Evolutionary conservation across 2,329 filamentous ascomycete genomes (phyloP).

Genomic region (Penicillium rolfsii): DNA sequence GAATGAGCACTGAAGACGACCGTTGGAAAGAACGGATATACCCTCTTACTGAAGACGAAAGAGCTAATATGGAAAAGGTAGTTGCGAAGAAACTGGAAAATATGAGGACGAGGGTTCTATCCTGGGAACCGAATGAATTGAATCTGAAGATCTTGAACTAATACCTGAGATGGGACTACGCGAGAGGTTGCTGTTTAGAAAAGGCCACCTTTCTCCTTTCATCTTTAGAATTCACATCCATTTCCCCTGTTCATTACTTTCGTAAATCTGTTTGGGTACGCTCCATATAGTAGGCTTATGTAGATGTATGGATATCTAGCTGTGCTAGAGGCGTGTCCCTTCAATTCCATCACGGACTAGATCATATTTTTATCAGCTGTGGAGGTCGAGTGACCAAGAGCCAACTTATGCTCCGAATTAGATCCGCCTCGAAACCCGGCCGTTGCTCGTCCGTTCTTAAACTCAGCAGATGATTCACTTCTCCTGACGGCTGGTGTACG

Average conservation of each 20-base stretch:
- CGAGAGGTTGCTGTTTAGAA: neutral
- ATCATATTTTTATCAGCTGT: no score
- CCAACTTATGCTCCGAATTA: no score
- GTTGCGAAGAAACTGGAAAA: slow-evolving; percentile 7
- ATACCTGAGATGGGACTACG: neutral
- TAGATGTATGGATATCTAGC: no score
- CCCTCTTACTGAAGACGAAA: slow-evolving; percentile 9
- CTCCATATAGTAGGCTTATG: no score
- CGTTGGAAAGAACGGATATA: slow-evolving; percentile 10
- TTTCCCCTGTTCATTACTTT: no score
- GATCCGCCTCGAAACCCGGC: slow-evolving; percentile 19
- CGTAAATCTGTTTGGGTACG: no score
- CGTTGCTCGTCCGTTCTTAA: slow-evolving; percentile 18
- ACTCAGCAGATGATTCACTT: slow-evolving; percentile 17
- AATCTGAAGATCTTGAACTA: slow-evolving; percentile 3
- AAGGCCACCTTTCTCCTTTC: no score
- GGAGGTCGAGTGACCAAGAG: no score
- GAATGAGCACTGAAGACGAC: neutral
- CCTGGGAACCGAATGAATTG: slow-evolving; percentile 13
- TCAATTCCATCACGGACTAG: no score
- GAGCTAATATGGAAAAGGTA: slow-evolving; percentile 7
- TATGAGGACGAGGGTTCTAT: slow-evolving; percentile 6
- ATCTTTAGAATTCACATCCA: no score
- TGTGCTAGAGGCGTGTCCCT: no score
- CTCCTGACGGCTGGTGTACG: slow-evolving; percentile 3